phyloP scores from a whole-genome alignment of 345 rosid genomes.

The Linum lewisii region DNA sequence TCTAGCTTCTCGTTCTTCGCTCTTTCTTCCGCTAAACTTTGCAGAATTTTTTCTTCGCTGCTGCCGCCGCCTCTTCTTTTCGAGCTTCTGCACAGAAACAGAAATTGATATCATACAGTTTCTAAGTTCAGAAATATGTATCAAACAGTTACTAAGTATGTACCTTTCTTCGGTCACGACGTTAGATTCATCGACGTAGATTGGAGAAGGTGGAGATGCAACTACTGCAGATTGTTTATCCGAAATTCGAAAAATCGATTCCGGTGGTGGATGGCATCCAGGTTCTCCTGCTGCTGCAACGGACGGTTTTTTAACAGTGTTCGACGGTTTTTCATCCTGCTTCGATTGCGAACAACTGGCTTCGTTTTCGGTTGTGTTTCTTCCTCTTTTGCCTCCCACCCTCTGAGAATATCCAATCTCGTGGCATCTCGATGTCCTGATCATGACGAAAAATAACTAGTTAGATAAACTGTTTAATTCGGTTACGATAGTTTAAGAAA shows the following conservation, averaged over 20 bases:
- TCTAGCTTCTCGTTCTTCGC: constrained; percentile 23
- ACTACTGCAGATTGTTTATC: too few species aligned
- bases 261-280: too few species aligned
- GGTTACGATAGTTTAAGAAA: neutral
- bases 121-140: too few species aligned
- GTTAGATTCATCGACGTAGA: too few species aligned
- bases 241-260: too few species aligned
- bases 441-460: constrained; percentile 3
- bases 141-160: too few species aligned
- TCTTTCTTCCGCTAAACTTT: constrained; percentile 15
- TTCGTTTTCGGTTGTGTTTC: neutral
- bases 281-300: too few species aligned
- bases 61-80: neutral
- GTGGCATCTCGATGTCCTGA: constrained; percentile 50
- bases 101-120: neutral
- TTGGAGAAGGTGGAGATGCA: too few species aligned
- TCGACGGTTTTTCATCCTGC: constrained; percentile 6
- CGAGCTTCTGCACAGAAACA: constrained; percentile 11
- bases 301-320: neutral
- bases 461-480: constrained; percentile 7
- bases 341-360: neutral
- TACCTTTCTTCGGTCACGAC: too few species aligned
- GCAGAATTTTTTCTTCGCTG: neutral
- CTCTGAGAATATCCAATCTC: constrained; percentile 54
- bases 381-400: constrained; percentile 12